Conservation (phyloP, 1,284 basidiomycete genomes). For the Melampsora americana region DNA sequence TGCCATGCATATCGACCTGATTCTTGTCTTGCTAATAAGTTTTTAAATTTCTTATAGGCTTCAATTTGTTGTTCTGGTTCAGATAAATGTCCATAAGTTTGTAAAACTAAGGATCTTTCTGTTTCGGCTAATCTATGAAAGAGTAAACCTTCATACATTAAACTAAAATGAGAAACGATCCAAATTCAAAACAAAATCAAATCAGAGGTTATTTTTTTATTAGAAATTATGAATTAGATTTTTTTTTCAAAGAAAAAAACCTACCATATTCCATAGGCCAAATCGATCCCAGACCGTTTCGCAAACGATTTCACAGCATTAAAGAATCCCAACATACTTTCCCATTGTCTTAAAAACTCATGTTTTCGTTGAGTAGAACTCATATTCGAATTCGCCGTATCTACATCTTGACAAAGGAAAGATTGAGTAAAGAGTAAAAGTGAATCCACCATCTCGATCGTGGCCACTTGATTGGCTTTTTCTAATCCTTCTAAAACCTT, state of each 20-base stretch:
- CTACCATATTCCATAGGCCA: conserved; percentile 33
- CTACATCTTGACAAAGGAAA: conserved; percentile 29
- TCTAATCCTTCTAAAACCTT: not conserved
- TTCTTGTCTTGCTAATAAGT: conserved; percentile 32
- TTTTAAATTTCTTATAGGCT: conserved; percentile 20
- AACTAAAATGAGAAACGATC: conserved; percentile 4
- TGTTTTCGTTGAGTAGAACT: not conserved
- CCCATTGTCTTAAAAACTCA: conserved; percentile 24
- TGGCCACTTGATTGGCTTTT: conserved; percentile 6
- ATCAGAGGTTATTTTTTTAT: not conserved
- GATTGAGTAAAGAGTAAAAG: conserved; percentile 35
- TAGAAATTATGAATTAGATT: not conserved
- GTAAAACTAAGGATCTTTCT: conserved; percentile 23
- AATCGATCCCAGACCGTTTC: conserved; percentile 24
- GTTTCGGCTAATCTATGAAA: conserved; percentile 17
- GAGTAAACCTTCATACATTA: conserved; percentile 31
- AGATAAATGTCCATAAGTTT: conserved; percentile 10
- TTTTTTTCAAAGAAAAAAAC: not conserved
- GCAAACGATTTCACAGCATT: conserved; percentile 17
- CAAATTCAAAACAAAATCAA: not conserved
- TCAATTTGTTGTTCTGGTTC: conserved; percentile 28
- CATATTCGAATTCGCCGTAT: too few species aligned
- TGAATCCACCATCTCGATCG: conserved; percentile 15
- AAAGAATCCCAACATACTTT: conserved; percentile 21
- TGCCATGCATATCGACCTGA: conserved; percentile 6